A percentile compares a stretch with the other conserved stretches of the same genome.
phyloP scores from a whole-genome alignment of 73 alveolate species.

The Symbiodinium natans region DNA sequence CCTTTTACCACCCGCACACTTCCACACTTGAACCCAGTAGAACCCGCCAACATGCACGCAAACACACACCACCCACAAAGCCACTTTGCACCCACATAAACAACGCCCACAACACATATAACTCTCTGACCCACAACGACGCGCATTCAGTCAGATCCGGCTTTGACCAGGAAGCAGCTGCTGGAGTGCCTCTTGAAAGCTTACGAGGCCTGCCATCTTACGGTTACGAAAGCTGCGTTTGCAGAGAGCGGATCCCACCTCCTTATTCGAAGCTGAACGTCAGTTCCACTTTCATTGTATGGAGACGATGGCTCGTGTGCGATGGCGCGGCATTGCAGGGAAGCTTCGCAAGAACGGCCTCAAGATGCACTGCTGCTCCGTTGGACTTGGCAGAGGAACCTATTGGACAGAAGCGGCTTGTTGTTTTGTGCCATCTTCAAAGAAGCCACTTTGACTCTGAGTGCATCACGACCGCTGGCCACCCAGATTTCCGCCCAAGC shows the following conservation, averaged over 20 bases:
- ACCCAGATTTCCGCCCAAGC: neutral
- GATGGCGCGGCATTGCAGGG: neutral
- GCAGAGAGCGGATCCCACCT: neutral
- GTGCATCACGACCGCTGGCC: slow-evolving; percentile 1
- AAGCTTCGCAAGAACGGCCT: neutral
- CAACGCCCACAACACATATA: too few relatives aligned
- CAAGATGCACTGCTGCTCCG: neutral
- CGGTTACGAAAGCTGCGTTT: neutral
- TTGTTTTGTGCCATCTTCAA: slow-evolving; percentile 21
- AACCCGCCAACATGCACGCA: too few relatives aligned
- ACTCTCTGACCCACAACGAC: too few relatives aligned
- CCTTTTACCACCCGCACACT: too few relatives aligned
- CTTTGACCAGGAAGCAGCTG: neutral
- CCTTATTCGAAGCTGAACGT: neutral
- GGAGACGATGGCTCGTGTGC: neutral
- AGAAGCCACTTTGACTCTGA: slow-evolving; percentile 3
- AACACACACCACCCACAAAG: too few relatives aligned
- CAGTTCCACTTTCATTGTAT: neutral
- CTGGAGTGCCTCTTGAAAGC: neutral
- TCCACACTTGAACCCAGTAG: too few relatives aligned
- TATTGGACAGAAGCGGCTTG: slow-evolving; percentile 12
- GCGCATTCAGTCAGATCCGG: neutral
- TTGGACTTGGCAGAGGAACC: neutral
- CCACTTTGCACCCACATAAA: too few relatives aligned
- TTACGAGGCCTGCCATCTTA: neutral